These are phyloP conservation scores for Cadophora luteo-olivacea DNA, from an alignment of 2,329 filamentous ascomycete genomes.

Conservation along the genomic window DNA sequence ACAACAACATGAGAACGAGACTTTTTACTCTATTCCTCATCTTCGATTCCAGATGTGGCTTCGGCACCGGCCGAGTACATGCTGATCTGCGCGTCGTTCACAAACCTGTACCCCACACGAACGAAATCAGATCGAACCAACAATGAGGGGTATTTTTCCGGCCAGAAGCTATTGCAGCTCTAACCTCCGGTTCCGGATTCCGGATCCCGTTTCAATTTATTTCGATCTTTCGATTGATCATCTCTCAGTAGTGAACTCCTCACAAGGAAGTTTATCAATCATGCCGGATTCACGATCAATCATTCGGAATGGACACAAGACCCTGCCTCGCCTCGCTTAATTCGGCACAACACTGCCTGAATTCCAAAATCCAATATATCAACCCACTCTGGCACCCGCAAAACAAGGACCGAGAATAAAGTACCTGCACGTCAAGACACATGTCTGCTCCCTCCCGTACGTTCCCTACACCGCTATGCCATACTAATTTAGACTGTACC, in stretches of 20 bases:
- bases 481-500: background rate
- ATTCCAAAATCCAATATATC: background rate
- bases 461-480: background rate
- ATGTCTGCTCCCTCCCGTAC: background rate
- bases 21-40: background rate
- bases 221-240: background rate
- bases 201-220: background rate
- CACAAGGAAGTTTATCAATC: background rate
- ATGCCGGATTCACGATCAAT: background rate
- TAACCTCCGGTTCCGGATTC: too few relatives aligned
- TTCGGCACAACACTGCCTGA: slow-evolving; percentile 17
- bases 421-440: slow-evolving; percentile 12
- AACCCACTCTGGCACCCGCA: background rate
- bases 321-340: background rate
- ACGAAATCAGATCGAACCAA: background rate
- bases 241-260: too few relatives aligned
- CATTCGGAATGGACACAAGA: background rate
- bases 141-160: background rate
- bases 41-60: background rate
- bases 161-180: background rate
- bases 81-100: background rate
- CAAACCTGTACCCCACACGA: background rate
- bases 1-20: background rate
- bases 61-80: slow-evolving; percentile 1
- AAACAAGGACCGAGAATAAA: slow-evolving; percentile 8